Conservation (phyloP, 75 land plant genomes). For the Gnetum montanum region DNA sequence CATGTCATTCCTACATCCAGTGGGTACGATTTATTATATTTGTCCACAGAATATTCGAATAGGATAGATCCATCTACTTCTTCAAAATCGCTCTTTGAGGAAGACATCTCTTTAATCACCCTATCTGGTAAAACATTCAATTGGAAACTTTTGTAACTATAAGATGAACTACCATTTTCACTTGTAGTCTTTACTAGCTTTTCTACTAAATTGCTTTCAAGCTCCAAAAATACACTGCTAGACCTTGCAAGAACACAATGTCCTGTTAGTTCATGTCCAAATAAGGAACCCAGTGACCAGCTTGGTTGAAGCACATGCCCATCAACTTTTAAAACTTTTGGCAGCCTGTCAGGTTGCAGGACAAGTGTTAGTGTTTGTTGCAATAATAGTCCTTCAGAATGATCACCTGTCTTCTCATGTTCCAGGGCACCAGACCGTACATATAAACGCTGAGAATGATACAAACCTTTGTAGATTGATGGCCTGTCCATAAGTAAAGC, state of each 20-base stretch:
- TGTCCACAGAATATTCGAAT: constrained; percentile 21
- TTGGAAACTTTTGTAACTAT: constrained; percentile 25
- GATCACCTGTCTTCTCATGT: constrained; percentile 2
- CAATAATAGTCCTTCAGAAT: constrained; percentile 34
- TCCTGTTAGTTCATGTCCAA: constrained; percentile 49
- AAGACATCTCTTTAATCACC: constrained; percentile 24
- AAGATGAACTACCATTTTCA: background rate
- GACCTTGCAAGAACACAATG: constrained; percentile 68
- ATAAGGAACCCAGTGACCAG: constrained; percentile 79
- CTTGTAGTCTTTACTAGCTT: constrained; percentile 18
- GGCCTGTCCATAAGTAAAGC: constrained; percentile 86
- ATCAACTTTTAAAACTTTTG: constrained; percentile 2
- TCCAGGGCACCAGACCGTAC: constrained; percentile 36
- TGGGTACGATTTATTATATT: constrained; percentile 30
- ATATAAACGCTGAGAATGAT: constrained; percentile 78
- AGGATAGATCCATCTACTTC: constrained; percentile 17
- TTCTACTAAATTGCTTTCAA: constrained; percentile 47
- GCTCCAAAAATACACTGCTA: constrained; percentile 75
- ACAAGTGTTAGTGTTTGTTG: constrained; percentile 85
- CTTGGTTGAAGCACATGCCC: constrained; percentile 35
- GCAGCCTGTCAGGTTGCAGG: constrained; percentile 34
- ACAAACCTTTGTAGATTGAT: constrained; percentile 68
- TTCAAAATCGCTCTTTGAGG: background rate
- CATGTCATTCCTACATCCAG: constrained; percentile 73
- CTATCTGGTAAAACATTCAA: constrained; percentile 39